Base-by-base conservation (phyloP, 768 basidiomycete genomes). In the Russula ochroleuca region DNA sequence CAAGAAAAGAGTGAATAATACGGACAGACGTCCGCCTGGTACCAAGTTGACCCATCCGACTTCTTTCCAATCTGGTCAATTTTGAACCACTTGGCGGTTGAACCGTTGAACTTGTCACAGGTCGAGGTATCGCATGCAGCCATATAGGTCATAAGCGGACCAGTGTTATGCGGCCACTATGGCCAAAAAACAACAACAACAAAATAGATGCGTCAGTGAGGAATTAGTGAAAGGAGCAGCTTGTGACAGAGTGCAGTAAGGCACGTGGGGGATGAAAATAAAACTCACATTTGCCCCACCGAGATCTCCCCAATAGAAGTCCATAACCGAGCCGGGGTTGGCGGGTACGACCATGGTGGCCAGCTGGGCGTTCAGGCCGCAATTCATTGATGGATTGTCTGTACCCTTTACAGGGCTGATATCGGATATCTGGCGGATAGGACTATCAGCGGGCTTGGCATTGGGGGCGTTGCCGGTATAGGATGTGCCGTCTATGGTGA, bases 131-230 rank as follows among this genome's bases (percentile, higher is more conserved):
- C 82, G 70, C 90, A 92, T 33, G 76, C 74, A 2, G 88, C 80
- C 81, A 92, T 80, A 71, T 91, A 92, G 40, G 86, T 89, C 74
- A 90, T 74, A 73, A 90, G 75, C 5, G 90, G 89, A 5, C 90
- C 89, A 25, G 75, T 84, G 61, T 86, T 75, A 68, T 88, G 82
- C 1, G 77, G 78, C 83, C 80, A 82, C 75, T 79, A 57, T 23
- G 31, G 31, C 31, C 47, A n/a, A 19, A 41, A 3, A n/a, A n/a
- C n/a, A n/a, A n/a, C n/a, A n/a, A n/a, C n/a, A n/a, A n/a, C n/a
- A n/a, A n/a, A n/a, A n/a, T n/a, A n/a, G n/a, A n/a, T n/a, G n/a
- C n/a, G n/a, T n/a, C n/a, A n/a, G n/a, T n/a, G n/a, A n/a, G n/a
- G n/a, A n/a, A n/a, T n/a, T n/a, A n/a, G n/a, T n/a, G n/a, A n/a